phyloP scores from a whole-genome alignment of 139 green algal genomes.

The Prasinococcaceae sp. region DNA sequence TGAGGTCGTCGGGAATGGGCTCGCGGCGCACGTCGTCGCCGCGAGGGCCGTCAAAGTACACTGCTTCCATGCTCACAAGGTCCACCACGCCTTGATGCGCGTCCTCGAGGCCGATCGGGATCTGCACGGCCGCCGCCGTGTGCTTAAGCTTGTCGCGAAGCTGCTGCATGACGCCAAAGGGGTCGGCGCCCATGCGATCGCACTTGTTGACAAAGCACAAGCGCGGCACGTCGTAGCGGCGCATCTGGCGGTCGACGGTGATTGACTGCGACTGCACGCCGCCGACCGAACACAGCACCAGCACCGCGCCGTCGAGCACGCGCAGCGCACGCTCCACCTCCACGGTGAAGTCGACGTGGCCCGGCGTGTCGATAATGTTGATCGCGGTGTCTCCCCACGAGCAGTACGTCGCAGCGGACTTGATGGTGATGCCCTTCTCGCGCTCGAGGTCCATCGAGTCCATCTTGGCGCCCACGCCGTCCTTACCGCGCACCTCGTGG shows the following conservation, averaged over 20 bases:
- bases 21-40: conserved; percentile 33
- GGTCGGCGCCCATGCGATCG: conserved; percentile 49
- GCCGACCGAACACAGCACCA: conserved; percentile 87
- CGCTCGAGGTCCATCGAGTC: conserved; percentile 96
- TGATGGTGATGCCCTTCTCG: conserved; percentile 99
- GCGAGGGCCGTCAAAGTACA: conserved; percentile 56
- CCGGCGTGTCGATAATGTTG: conserved; percentile 87
- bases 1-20: conserved; percentile 42
- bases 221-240: conserved; percentile 50
- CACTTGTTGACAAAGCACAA: conserved; percentile 32
- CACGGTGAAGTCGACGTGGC: conserved; percentile 98
- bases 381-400: conserved; percentile 80
- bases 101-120: conserved; percentile 87
- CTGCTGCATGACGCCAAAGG: conserved; percentile 51
- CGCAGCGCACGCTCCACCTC: conserved; percentile 92
- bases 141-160: background rate
- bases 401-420: conserved; percentile 82
- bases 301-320: conserved; percentile 89
- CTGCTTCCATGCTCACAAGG: conserved; percentile 47
- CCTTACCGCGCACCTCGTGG: conserved; percentile 93
- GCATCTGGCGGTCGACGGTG: conserved; percentile 93
- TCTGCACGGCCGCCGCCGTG: background rate
- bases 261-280: conserved; percentile 86
- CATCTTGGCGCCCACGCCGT: conserved; percentile 98
- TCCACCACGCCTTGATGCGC: conserved; percentile 79